Evolutionary conservation across 2,329 filamentous ascomycete genomes (phyloP).

Genomic region (Nemania serpens): DNA sequence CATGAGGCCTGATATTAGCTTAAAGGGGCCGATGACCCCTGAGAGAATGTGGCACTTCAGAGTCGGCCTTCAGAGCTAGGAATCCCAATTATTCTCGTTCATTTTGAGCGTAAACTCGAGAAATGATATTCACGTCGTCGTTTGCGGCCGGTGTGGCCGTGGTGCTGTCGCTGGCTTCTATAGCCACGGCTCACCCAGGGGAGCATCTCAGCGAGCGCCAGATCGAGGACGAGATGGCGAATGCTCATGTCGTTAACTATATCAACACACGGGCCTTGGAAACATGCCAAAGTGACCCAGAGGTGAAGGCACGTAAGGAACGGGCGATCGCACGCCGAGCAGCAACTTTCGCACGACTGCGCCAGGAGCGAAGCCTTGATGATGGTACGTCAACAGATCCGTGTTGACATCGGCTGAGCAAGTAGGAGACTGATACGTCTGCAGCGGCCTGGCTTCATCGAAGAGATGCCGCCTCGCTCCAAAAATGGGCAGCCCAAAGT

Average conservation of each 20-base stretch:
- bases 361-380: constrained; percentile 40
- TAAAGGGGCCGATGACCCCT: constrained; percentile 21
- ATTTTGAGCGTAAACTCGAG: background rate
- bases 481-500: constrained; percentile 44
- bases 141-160: constrained; percentile 31
- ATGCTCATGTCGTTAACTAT: constrained; percentile 37
- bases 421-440: background rate
- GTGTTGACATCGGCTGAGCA: background rate
- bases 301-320: constrained; percentile 46
- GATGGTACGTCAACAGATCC: constrained; percentile 30
- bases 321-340: constrained; percentile 46
- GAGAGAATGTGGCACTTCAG: background rate
- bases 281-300: constrained; percentile 45
- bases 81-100: background rate
- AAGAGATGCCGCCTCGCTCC: constrained; percentile 43
- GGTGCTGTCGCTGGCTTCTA: constrained; percentile 30
- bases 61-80: background rate
- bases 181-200: constrained; percentile 37
- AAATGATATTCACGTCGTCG: constrained; percentile 33
- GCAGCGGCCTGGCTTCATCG: constrained; percentile 40
- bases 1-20: background rate
- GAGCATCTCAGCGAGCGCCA: constrained; percentile 38
- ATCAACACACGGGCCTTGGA: constrained; percentile 43
- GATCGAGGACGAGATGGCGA: constrained; percentile 35
- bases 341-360: constrained; percentile 45